These are phyloP conservation scores for Clarkia xantiana DNA, from an alignment of 345 rosid genomes.

Conservation along the genomic window DNA sequence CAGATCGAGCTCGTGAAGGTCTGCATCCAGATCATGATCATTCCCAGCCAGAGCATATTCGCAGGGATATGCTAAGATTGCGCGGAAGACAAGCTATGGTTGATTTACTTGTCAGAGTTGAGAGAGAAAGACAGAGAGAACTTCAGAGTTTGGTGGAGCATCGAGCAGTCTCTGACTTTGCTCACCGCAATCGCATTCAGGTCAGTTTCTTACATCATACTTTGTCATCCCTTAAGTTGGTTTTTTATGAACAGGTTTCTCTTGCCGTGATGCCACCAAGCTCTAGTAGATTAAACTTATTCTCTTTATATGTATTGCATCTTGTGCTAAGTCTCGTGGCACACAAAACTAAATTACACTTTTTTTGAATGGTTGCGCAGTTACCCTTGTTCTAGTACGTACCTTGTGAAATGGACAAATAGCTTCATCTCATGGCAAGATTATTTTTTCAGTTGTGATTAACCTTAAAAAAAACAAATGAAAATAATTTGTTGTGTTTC, in stretches of 20 bases:
- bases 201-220: conserved; percentile 20
- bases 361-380: too few species aligned
- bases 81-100: conserved; percentile 87
- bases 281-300: background rate
- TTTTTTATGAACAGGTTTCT: background rate
- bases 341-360: too few species aligned
- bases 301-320: background rate
- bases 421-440: too few species aligned
- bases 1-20: conserved; percentile 26
- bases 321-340: too few species aligned
- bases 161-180: conserved; percentile 95
- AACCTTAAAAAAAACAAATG: too few species aligned
- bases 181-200: conserved; percentile 98
- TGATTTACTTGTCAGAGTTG: conserved; percentile 79
- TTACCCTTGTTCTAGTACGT: too few species aligned
- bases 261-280: background rate
- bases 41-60: conserved; percentile 64
- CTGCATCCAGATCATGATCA: conserved; percentile 42
- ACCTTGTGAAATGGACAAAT: too few species aligned
- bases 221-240: background rate
- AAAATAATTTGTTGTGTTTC: too few species aligned
- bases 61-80: conserved; percentile 60
- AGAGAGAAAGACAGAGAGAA: conserved; percentile 82
- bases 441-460: too few species aligned
- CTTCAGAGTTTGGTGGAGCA: conserved; percentile 86